Base-by-base conservation (phyloP, 768 basidiomycete species). In the Boletus edulis region DNA sequence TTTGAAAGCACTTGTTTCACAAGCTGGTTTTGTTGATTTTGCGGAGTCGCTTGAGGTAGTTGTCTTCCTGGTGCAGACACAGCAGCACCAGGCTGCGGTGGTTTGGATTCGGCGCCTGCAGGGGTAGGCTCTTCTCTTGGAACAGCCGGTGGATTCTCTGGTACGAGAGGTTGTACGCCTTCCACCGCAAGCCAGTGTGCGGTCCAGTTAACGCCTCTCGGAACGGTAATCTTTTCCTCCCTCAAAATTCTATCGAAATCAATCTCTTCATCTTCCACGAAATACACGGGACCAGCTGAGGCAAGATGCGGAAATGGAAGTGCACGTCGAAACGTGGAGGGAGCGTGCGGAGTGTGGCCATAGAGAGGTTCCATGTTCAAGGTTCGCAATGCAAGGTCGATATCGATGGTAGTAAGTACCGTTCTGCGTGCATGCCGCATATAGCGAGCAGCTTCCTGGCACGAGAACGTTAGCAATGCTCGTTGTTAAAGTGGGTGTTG, bases 121-220 rank as follows among this genome's bases (percentile, higher is more conserved):
- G 61, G 60, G 18, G 51, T 58, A 31, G 61, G 78, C 69, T 72
- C 75, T 52, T 86, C 84, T 60, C 81, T 76, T 0, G 87, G 85
- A 42, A 89, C 76, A 2, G 87, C 85, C n/a, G 91, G 88, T 0
- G 94, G 94, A 69, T 98, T 98, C 68, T 97, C 93, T 13, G 92
- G 91, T 47, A 96, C 90, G n/a, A 93, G 81, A 0, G 96, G 95
- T 65, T 98, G 97, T 13, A 99, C 90, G 24, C 97, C 97, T 63
- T 99, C 97, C 38, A 99, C 94, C 1, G 95, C 95, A 32, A 99
- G 80, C 97, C 97, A 99, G 68, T 99, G 97, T 3, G 97, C 95
- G 0, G 86, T 89, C 87, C 91, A 95, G 61, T 79, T 84, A 52
- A 91, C 85, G 40, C 86, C 87, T 62, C 87, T 86, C 0, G 93